Evolutionary conservation across 306 rosid species (phyloP).

Genomic region (Herpetospermum pedunculosum): DNA sequence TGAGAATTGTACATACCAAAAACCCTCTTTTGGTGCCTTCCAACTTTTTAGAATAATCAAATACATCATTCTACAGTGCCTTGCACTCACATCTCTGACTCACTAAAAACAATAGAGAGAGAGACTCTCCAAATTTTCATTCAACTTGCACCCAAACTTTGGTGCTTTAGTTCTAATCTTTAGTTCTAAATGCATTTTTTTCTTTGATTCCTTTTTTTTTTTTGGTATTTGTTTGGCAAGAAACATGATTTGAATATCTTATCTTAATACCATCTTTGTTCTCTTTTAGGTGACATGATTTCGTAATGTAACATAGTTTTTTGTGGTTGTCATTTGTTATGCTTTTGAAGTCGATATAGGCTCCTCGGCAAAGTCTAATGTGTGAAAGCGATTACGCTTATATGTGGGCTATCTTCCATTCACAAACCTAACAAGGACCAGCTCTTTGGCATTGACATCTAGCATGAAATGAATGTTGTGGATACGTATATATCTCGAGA

Average conservation of each 20-base stretch:
- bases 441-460: not conserved
- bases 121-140: not conserved
- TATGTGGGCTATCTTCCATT: not conserved
- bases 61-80: not conserved
- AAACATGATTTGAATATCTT: not conserved
- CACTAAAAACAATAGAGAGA: not conserved
- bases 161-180: not conserved
- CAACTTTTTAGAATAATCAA: not conserved
- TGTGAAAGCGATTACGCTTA: not conserved
- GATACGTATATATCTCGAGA: not conserved
- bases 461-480: not conserved
- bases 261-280: not conserved
- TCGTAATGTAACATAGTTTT: not conserved
- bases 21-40: slow-evolving; percentile 2
- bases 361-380: not conserved
- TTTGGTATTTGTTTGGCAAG: not conserved
- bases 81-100: not conserved
- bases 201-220: not conserved
- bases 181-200: not conserved
- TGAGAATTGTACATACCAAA: not conserved
- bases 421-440: not conserved
- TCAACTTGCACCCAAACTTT: slow-evolving; percentile 5
- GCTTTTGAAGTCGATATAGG: not conserved
- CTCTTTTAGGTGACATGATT: slow-evolving; percentile 6
- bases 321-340: not conserved